Evolutionary conservation across 73 alveolate genomes (phyloP), one percentile per base, ranked within the genome.

Genomic region (Durusdinium trenchii): DNA sequence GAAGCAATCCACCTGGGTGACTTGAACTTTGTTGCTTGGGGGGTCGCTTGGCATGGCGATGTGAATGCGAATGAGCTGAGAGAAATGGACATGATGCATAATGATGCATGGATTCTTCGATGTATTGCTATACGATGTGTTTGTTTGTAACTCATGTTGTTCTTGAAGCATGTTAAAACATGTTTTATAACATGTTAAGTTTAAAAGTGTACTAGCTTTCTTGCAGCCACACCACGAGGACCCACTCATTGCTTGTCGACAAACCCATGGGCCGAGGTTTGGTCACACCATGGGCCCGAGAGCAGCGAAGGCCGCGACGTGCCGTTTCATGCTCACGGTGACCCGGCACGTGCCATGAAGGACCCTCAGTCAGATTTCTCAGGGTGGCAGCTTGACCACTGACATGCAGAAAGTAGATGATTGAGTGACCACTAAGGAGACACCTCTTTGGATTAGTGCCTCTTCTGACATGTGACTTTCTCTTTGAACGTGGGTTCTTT

Each of bases 11-110:
- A 90, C 86, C 40, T 90, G 73, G 96, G 96, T 43, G 96, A 90
- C 73, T 73, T 90, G 73, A 67, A 75, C 73, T 90, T 90, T 32
- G 86, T 90, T n/a, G 96, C 96, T 30, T 90, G 96, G 96, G 96
- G 96, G 36, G 96, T 86, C 45, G 47, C 60, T 6, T 73, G 54
- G n/a, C 85, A 7, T 0, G 30, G 4, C 18, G 18, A 23, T 0
- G 73, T 60, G 73, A 32, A 60, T 60, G 1, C 73, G 23, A 32
- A 60, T n/a, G n/a, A n/a, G n/a, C n/a, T n/a, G n/a, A n/a, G n/a
- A n/a, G n/a, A n/a, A n/a, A n/a, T n/a, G n/a, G n/a, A n/a, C n/a
- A n/a, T n/a, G n/a, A n/a, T n/a, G n/a, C n/a, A n/a, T n/a, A n/a
- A n/a, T n/a, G n/a, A n/a, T n/a, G n/a, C 32, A 23, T 57, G 32